phyloP scores from a whole-genome alignment of 805 yeast species.

The Yarrowia hollandica region DNA sequence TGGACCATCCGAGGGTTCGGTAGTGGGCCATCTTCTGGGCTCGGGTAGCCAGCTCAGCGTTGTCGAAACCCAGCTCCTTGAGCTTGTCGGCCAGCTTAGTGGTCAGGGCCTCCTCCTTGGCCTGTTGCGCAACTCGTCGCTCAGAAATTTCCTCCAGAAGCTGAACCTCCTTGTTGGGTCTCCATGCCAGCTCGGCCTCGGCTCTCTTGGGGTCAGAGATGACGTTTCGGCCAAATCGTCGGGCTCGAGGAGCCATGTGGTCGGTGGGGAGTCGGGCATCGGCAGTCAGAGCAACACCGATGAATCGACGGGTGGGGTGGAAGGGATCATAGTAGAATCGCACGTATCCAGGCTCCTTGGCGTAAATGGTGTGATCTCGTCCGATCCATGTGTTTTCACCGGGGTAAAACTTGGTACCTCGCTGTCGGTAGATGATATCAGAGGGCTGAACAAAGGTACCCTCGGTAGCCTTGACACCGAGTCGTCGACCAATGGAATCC shows the following conservation, averaged over 20 bases:
- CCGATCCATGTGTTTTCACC: slow-evolving; percentile 87
- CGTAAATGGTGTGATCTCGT: slow-evolving; percentile 88
- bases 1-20: slow-evolving; percentile 22
- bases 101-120: neutral
- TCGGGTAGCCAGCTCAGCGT: neutral
- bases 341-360: slow-evolving; percentile 90
- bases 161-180: slow-evolving; percentile 25
- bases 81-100: slow-evolving; percentile 6
- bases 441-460: slow-evolving; percentile 77
- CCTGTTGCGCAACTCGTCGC: neutral
- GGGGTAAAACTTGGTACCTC: slow-evolving; percentile 93
- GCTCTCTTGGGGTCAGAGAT: slow-evolving; percentile 55
- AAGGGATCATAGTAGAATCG: slow-evolving; percentile 92
- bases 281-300: slow-evolving; percentile 76
- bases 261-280: slow-evolving; percentile 75
- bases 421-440: slow-evolving; percentile 85
- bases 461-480: slow-evolving; percentile 88
- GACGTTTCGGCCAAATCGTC: slow-evolving; percentile 76
- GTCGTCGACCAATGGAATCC: slow-evolving; percentile 91
- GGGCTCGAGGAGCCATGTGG: slow-evolving; percentile 82
- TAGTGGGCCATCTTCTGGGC: slow-evolving; percentile 9
- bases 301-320: slow-evolving; percentile 87
- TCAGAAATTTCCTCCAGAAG: slow-evolving; percentile 18
- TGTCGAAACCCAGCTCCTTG: slow-evolving; percentile 2
- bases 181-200: slow-evolving; percentile 52